phyloP scores from a whole-genome alignment of 1,284 basidiomycete genomes.

The Schizophyllum amplum region DNA sequence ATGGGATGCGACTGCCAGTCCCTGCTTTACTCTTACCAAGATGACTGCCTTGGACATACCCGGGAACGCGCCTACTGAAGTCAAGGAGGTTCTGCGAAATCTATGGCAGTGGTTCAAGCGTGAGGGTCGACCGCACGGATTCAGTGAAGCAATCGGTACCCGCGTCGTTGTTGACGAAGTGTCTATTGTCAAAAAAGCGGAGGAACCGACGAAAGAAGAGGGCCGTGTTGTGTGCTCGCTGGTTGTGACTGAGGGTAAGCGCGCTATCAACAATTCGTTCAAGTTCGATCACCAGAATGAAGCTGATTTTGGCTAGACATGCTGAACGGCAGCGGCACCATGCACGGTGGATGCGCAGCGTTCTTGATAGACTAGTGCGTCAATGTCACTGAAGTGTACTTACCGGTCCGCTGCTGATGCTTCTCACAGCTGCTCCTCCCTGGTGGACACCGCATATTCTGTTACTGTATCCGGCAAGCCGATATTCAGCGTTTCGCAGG shows the following conservation, averaged over 20 bases:
- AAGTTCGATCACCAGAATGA: slow-evolving; percentile 7
- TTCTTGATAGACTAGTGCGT: slow-evolving; percentile 44
- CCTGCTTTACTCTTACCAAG: neutral
- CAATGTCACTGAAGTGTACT: neutral
- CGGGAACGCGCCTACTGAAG: slow-evolving; percentile 34
- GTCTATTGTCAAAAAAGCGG: slow-evolving; percentile 31
- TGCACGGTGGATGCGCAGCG: slow-evolving; percentile 47
- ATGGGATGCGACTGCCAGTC: neutral
- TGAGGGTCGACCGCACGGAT: slow-evolving; percentile 15
- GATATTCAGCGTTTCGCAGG: slow-evolving; percentile 34
- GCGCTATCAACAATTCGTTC: too few relatives aligned
- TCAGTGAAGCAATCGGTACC: slow-evolving; percentile 24
- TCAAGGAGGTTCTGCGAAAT: slow-evolving; percentile 27
- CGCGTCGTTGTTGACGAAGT: slow-evolving; percentile 33
- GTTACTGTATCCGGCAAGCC: slow-evolving; percentile 17
- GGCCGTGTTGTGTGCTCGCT: slow-evolving; percentile 39
- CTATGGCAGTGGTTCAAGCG: slow-evolving; percentile 16
- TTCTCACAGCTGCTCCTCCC: slow-evolving; percentile 33
- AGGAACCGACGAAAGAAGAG: slow-evolving; percentile 37
- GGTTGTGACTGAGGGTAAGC: slow-evolving; percentile 38
- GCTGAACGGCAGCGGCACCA: slow-evolving; percentile 33
- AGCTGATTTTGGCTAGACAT: slow-evolving; percentile 41
- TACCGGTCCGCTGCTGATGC: neutral
- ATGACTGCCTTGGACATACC: slow-evolving; percentile 21
- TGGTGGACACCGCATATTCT: slow-evolving; percentile 29